phyloP scores from a whole-genome alignment of 306 rosid genomes.

The Macrotyloma uniflorum region DNA sequence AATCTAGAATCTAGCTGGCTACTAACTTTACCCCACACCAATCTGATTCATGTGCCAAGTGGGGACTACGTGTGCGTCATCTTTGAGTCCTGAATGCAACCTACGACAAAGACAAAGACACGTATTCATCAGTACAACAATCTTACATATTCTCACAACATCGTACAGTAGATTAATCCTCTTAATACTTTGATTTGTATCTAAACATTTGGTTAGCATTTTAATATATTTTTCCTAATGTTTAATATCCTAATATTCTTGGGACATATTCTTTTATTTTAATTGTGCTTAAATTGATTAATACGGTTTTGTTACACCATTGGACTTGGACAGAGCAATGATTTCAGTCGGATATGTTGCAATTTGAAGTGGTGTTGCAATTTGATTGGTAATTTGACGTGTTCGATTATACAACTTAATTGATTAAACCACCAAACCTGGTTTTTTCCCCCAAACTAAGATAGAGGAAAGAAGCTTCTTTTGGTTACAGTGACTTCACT shows the following conservation, averaged over 20 bases:
- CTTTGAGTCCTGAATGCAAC: neutral
- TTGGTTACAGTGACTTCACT: neutral
- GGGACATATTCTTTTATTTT: neutral
- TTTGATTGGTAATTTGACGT: neutral
- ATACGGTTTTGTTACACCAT: neutral
- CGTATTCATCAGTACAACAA: neutral
- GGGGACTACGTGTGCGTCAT: neutral
- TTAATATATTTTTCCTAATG: neutral
- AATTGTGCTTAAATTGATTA: neutral
- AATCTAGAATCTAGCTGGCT: constrained; percentile 4
- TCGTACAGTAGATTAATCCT: neutral
- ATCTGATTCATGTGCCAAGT: neutral
- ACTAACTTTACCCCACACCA: neutral
- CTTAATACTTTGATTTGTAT: neutral
- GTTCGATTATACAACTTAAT: neutral
- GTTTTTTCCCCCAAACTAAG: neutral
- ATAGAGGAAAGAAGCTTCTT: neutral
- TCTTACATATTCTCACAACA: neutral
- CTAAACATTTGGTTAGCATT: neutral
- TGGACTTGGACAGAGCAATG: neutral
- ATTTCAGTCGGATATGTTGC: neutral
- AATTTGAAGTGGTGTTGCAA: neutral
- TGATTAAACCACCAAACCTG: neutral
- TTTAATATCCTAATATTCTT: neutral
- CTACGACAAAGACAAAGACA: neutral